These are phyloP conservation scores for Penicillium sp. DNA, from an alignment of 2,329 filamentous ascomycete species.

Conservation along the genomic window DNA sequence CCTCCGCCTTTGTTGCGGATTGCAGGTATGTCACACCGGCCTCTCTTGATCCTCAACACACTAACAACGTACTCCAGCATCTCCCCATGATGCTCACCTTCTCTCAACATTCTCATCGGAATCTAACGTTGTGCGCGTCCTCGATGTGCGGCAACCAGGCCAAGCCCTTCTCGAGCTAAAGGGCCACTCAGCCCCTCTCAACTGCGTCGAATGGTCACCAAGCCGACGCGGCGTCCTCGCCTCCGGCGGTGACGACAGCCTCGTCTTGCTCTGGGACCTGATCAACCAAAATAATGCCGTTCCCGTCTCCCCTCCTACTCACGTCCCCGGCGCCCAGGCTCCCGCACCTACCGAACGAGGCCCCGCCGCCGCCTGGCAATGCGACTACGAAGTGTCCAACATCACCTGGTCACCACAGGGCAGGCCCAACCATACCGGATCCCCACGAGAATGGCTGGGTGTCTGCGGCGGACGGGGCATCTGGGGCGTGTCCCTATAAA, in stretches of 20 bases:
- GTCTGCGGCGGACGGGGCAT: conserved; percentile 45
- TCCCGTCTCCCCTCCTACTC: conserved; percentile 36
- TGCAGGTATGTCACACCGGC: conserved; percentile 33
- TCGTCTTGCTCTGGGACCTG: conserved; percentile 91
- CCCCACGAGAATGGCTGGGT: conserved; percentile 41
- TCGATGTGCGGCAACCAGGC: conserved; percentile 92
- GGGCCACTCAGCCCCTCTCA: conserved; percentile 78
- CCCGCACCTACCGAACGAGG: conserved; percentile 40
- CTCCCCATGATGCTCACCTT: conserved; percentile 89
- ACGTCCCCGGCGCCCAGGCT: conserved; percentile 19
- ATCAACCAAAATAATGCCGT: conserved; percentile 59
- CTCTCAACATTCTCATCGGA: conserved; percentile 96
- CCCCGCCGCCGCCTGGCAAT: conserved; percentile 44
- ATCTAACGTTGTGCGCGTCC: conserved; percentile 83
- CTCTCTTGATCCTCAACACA: too few relatives aligned
- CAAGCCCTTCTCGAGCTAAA: conserved; percentile 90
- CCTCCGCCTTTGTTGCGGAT: conserved; percentile 53
- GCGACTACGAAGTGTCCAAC: conserved; percentile 45
- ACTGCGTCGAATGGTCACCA: conserved; percentile 94
- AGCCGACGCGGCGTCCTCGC: conserved; percentile 79
- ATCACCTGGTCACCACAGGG: conserved; percentile 45
- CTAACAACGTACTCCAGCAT: conserved; percentile 50
- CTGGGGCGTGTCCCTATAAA: conserved; percentile 41
- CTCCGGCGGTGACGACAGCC: conserved; percentile 84
- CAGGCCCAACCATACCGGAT: conserved; percentile 31